Base-by-base conservation (phyloP, 2,329 filamentous ascomycete species). In the Alternaria panax region DNA sequence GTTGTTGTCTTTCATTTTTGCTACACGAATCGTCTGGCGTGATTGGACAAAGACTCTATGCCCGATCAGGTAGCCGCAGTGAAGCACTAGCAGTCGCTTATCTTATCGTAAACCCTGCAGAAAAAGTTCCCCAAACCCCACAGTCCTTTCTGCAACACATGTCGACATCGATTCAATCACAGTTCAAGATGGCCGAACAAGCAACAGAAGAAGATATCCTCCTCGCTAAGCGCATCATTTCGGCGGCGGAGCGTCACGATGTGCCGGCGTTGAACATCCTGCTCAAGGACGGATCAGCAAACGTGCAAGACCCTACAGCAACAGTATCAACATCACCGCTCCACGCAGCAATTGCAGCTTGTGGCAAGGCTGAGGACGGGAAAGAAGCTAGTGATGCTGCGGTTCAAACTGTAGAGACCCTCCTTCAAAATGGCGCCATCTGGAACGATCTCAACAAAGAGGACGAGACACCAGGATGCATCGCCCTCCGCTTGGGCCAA, bases 371-470 rank as follows among this genome's bases (percentile, higher is more conserved):
- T 1, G 71, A 73, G 22, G 68, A 72, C 2, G 69, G 66, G 32
- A 72, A 75, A 61, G 68, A 74, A 56, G 68, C 65, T 1, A 63
- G 62, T 8, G 69, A 75, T 18, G 66, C 69, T 34, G 73, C 72
- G 0, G 48, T 76, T 6, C 65, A 73, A 40, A 77, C 74, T 0
- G 69, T 77, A 16, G 59, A 74, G 18, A 57, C 75, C 8, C 50
- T 78, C 28, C 70, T 78, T 11, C 64, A 76, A 47, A 77, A 78
- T 56, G 75, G 75, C n/a, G 75, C 74, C 18, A 77, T 78, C 54
- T 78, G 75, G 75, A 78, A 78, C 51, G 75, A 77, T 51, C 57
- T 77, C 56, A 76, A 77, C 63, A 73, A 71, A 48, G 69, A 76
- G 30, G 75, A 76, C 41, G 75, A 78, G n/a, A 77, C 75, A 14